Evolutionary conservation across 2,329 filamentous ascomycete genomes (phyloP), one percentile per base, ranked within the genome.

Genomic region (Trichophyton simii): DNA sequence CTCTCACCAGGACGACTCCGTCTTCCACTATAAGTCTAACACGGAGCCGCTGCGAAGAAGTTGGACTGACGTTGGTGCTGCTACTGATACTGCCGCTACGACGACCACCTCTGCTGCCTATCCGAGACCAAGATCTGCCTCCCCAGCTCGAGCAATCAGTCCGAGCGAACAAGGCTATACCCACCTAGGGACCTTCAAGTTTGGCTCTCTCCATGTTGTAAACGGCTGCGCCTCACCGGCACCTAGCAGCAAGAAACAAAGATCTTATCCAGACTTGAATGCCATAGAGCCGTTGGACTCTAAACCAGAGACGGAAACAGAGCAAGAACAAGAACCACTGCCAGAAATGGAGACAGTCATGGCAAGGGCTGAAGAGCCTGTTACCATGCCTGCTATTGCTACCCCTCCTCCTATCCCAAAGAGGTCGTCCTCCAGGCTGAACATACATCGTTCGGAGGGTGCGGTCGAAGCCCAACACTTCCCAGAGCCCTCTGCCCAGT

Each of bases 201-300:
- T 57, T 41, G 54, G 54, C 54, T 57, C 54, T 8, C 54, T 57
- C 2, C 54, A 41, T 41, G 36, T 57, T 22, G 54, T 57, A 36
- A 57, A 57, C 54, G 54, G 31, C 15, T 36, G 54, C 18, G 36
- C 25, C 54, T 57, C 54, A 1, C 54, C 54, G 1, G 36, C 54
- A 11, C 54, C 54, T 20, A 57, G 54, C 31, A 57, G 31, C 28
- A 57, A 41, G 36, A 57, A 18, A 57, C 54, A 41, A 31, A 36
- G n/a, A 31, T 57, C 54, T 20, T 57, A 31, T 57, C 54, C 54
- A n/a, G 54, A 57, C 20, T 18, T 57, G 20, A 36, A n/a, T 22
- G 18, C 54, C 15, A 52, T 52, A 22, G 48, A 20, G 1, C 48
- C 31, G 48, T 25, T 31, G 28, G 28, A 31, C 28, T 31, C 48